Evolutionary conservation across 192 early-diverging fungal species (phyloP).

Genomic region (Oehlia diaphana): DNA sequence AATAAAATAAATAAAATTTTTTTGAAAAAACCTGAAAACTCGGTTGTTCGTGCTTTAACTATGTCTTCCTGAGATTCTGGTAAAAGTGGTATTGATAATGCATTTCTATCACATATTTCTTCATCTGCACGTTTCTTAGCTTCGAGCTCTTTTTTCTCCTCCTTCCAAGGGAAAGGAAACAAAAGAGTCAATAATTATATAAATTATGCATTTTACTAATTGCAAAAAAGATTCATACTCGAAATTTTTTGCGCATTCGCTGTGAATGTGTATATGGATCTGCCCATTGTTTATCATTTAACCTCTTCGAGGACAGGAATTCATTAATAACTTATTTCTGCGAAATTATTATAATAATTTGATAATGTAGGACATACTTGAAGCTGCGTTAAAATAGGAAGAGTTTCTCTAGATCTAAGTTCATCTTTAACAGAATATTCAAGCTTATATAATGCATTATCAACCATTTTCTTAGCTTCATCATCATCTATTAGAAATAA

Average conservation of each 20-base stretch:
- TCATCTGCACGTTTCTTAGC: slow-evolving; percentile 43
- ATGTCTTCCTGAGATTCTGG: slow-evolving; percentile 53
- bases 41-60: slow-evolving; percentile 47
- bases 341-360: neutral
- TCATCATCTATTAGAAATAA: slow-evolving; percentile 41
- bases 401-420: slow-evolving; percentile 42
- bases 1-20: neutral
- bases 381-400: slow-evolving; percentile 52
- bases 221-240: slow-evolving; percentile 38
- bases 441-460: slow-evolving; percentile 60
- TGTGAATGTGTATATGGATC: slow-evolving; percentile 79
- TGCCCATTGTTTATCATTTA: slow-evolving; percentile 74
- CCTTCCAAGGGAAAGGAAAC: slow-evolving; percentile 15
- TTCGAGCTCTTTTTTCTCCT: slow-evolving; percentile 61
- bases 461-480: slow-evolving; percentile 42
- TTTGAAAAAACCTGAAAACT: slow-evolving; percentile 41
- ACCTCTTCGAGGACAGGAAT: slow-evolving; percentile 47
- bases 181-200: neutral
- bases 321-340: slow-evolving; percentile 43
- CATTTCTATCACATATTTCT: slow-evolving; percentile 58
- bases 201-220: neutral
- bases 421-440: slow-evolving; percentile 59
- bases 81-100: slow-evolving; percentile 59
- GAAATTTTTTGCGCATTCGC: slow-evolving; percentile 66
- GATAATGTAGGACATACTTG: slow-evolving; percentile 32